phyloP scores from a whole-genome alignment of 2,329 filamentous ascomycete genomes.

The Cadophora sp. region DNA sequence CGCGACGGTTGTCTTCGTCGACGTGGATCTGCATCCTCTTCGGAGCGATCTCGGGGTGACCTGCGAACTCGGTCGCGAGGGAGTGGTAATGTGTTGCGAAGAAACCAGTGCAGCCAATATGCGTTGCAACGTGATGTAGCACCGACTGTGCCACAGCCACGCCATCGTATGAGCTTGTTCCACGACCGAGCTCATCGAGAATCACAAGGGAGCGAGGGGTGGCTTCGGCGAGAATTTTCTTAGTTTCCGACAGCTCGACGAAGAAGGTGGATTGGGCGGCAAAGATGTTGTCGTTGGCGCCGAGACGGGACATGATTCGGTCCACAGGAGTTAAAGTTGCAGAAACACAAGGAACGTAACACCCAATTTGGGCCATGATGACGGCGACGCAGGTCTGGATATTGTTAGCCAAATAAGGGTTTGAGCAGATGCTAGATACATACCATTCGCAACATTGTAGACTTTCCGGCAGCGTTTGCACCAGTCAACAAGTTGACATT shows the following conservation, averaged over 20 bases:
- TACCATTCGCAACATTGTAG: conserved; percentile 93
- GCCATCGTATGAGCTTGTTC: conserved; percentile 94
- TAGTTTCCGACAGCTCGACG: conserved; percentile 94
- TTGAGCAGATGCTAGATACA: conserved; percentile 42
- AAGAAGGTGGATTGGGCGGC: conserved; percentile 98
- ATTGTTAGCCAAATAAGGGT: conserved; percentile 29
- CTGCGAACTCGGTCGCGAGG: conserved; percentile 86
- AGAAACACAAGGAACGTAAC: conserved; percentile 83
- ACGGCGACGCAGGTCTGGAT: conserved; percentile 89
- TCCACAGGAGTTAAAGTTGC: conserved; percentile 90
- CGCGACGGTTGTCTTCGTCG: conserved; percentile 79
- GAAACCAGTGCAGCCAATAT: conserved; percentile 93
- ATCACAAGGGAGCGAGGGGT: conserved; percentile 95
- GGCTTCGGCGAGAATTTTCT: conserved; percentile 95
- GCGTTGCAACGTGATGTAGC: conserved; percentile 92
- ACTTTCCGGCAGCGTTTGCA: conserved; percentile 97
- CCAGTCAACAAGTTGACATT: conserved; percentile 94
- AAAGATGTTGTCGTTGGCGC: conserved; percentile 99
- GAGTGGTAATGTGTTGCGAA: conserved; percentile 99
- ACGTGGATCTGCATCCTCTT: conserved; percentile 96
- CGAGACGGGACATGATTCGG: conserved; percentile 97
- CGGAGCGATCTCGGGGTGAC: conserved; percentile 85
- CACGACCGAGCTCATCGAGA: conserved; percentile 92
- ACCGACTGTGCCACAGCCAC: conserved; percentile 97
- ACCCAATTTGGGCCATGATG: conserved; percentile 97